phyloP scores from a whole-genome alignment of 2,329 filamentous ascomycete species.

The Botrytis squamosa region DNA sequence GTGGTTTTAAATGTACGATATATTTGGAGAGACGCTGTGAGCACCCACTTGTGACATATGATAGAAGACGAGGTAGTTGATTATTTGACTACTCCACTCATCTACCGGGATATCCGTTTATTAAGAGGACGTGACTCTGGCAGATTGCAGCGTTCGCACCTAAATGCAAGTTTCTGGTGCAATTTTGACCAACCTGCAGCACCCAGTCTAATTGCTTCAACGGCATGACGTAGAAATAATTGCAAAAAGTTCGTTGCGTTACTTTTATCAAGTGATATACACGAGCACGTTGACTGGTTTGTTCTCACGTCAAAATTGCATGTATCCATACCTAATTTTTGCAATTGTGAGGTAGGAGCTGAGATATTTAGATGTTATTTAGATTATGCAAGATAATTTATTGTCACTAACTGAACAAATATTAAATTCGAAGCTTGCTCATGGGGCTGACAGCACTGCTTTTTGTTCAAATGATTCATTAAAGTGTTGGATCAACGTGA shows the following conservation, averaged over 20 bases:
- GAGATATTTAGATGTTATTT: too few relatives aligned
- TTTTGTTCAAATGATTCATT: too few relatives aligned
- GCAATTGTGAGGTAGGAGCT: too few relatives aligned
- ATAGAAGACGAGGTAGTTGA: not conserved
- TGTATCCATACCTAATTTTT: too few relatives aligned
- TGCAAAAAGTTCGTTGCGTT: not conserved
- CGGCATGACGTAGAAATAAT: not conserved
- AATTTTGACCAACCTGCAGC: rapidly evolving
- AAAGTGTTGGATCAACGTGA: too few relatives aligned
- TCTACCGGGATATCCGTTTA: not conserved
- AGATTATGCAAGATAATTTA: too few relatives aligned
- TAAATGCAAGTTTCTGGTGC: not conserved
- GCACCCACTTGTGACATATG: not conserved
- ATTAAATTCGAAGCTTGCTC: too few relatives aligned
- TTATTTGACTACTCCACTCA: not conserved
- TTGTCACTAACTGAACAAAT: too few relatives aligned
- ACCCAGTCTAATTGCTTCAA: not conserved
- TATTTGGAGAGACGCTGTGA: not conserved
- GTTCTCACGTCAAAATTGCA: too few relatives aligned
- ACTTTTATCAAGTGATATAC: not conserved
- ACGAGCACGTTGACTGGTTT: not conserved
- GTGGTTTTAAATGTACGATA: not conserved
- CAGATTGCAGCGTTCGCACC: not conserved
- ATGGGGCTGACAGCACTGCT: too few relatives aligned
- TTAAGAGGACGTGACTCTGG: not conserved